Conservation (phyloP, 345 rosid species). For the Populus ilicifolia region DNA sequence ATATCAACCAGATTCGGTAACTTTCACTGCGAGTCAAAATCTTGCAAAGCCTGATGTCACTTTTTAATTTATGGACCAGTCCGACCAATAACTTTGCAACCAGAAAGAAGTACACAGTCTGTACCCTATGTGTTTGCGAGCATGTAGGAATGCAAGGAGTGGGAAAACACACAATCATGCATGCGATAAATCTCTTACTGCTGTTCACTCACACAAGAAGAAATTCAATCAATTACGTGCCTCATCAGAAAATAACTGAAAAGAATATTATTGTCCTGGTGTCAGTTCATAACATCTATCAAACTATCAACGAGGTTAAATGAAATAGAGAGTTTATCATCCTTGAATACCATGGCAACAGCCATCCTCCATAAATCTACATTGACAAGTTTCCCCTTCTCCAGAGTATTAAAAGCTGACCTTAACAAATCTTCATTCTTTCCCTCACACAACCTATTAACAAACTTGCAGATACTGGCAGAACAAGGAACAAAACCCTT, state of each 20-base stretch:
- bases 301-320: conserved; percentile 33
- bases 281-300: neutral
- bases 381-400: conserved; percentile 36
- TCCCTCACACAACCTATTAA: conserved; percentile 40
- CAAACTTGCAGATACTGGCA: conserved; percentile 30
- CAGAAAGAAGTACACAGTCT: neutral
- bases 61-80: neutral
- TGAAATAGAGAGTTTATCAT: conserved; percentile 7
- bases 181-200: neutral
- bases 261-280: no score
- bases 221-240: neutral
- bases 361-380: conserved; percentile 41
- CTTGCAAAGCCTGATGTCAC: no score
- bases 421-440: conserved; percentile 36
- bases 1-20: neutral
- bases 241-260: no score
- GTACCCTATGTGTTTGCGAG: neutral
- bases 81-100: neutral
- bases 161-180: neutral
- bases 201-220: neutral
- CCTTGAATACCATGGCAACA: conserved; percentile 28
- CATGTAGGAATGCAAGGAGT: neutral
- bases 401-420: conserved; percentile 38
- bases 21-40: neutral
- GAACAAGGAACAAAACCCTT: conserved; percentile 61